A percentile compares a stretch with the other conserved stretches of the same genome.
phyloP scores from a whole-genome alignment of 495 filamentous ascomycete species.

The Aspergillus baeticus region DNA sequence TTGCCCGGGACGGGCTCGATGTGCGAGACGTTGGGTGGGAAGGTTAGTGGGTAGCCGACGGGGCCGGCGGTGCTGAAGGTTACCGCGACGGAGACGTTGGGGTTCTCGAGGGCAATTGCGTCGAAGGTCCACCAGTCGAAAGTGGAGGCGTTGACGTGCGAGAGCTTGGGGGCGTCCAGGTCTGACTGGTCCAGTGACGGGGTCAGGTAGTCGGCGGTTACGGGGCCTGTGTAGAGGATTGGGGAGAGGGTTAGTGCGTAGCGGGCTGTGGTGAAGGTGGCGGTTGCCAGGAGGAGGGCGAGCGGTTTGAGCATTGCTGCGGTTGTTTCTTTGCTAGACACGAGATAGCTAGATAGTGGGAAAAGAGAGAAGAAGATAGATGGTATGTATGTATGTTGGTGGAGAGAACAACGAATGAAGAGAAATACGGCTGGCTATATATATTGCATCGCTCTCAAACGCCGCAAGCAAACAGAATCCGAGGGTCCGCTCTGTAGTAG shows the following conservation, averaged over 20 bases:
- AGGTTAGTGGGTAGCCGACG: slow-evolving; percentile 23
- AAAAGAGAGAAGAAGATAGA: neutral
- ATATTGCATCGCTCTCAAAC: neutral
- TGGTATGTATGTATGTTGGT: too few relatives aligned
- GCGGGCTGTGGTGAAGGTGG: neutral
- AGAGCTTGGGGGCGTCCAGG: slow-evolving; percentile 32
- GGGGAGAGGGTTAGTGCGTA: slow-evolving; percentile 8
- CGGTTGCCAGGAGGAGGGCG: neutral
- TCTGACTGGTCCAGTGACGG: slow-evolving; percentile 5
- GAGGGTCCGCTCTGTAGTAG: too few relatives aligned
- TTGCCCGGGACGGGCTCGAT: neutral
- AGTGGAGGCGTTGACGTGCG: slow-evolving; percentile 25
- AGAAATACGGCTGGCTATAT: too few relatives aligned
- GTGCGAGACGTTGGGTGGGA: neutral
- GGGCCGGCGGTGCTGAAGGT: slow-evolving; percentile 29
- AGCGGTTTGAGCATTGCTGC: neutral
- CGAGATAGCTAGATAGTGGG: neutral
- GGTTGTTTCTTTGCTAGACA: neutral
- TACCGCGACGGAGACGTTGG: slow-evolving; percentile 22
- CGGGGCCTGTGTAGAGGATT: neutral
- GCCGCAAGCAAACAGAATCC: too few relatives aligned
- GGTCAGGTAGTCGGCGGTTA: slow-evolving; percentile 5
- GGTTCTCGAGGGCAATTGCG: slow-evolving; percentile 22
- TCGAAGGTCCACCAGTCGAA: slow-evolving; percentile 48
- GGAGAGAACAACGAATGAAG: too few relatives aligned